Percentiles rank a stretch among this genome's conserved stretches.
phyloP scores from a whole-genome alignment of 306 rosid species.

The Astragalus membranaceus region DNA sequence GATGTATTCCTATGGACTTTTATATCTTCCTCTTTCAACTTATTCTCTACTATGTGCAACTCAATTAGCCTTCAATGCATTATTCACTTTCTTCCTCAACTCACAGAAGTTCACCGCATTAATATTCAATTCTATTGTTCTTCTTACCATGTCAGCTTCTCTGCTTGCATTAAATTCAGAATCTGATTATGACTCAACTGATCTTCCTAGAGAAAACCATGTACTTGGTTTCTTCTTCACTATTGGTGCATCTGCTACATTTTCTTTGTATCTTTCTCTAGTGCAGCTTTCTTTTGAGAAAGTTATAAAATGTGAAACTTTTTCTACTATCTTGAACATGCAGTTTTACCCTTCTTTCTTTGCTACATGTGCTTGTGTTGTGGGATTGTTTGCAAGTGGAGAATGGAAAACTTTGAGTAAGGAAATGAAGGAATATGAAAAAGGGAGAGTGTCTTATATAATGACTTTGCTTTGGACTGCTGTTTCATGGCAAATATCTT shows the following conservation, averaged over 20 bases:
- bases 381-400: constrained; percentile 55
- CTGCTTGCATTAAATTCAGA: constrained; percentile 42
- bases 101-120: constrained; percentile 50
- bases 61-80: constrained; percentile 60
- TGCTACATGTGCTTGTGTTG: constrained; percentile 37
- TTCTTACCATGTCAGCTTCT: constrained; percentile 45
- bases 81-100: constrained; percentile 47
- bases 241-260: constrained; percentile 47
- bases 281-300: constrained; percentile 50
- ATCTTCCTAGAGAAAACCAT: constrained; percentile 19
- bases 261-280: constrained; percentile 42
- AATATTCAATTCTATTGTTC: constrained; percentile 48
- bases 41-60: constrained; percentile 53
- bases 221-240: constrained; percentile 44
- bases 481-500: constrained; percentile 51
- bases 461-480: constrained; percentile 59
- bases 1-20: constrained; percentile 63
- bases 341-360: constrained; percentile 40
- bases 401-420: constrained; percentile 41
- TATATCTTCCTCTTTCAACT: constrained; percentile 55
- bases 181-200: constrained; percentile 29
- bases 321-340: constrained; percentile 40
- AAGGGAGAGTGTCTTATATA: constrained; percentile 45
- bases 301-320: constrained; percentile 40
- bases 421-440: constrained; percentile 42